phyloP scores from a whole-genome alignment of 1,284 basidiomycete species.

The Cryptococcus hybrid region DNA sequence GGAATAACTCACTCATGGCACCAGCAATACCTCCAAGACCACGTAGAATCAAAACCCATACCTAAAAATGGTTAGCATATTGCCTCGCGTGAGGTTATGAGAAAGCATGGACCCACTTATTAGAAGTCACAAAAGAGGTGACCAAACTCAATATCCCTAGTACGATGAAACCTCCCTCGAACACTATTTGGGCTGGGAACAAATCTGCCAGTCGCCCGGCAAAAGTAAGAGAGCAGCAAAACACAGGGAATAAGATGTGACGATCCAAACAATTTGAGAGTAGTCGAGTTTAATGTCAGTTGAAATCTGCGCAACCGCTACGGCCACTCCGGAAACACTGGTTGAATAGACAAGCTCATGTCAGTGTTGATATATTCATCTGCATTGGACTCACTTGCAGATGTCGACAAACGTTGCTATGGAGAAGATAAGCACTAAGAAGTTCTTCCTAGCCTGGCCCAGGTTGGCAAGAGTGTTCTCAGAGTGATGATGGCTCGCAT shows the following conservation, averaged over 20 bases:
- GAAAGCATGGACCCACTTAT: constrained; percentile 22
- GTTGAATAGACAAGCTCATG: neutral
- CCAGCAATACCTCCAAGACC: constrained; percentile 43
- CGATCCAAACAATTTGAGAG: constrained; percentile 39
- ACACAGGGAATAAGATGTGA: constrained; percentile 27
- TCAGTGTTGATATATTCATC: neutral
- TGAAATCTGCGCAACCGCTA: constrained; percentile 35
- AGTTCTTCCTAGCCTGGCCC: constrained; percentile 12
- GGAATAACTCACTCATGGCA: constrained; percentile 28
- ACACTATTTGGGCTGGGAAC: constrained; percentile 40
- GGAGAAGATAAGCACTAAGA: constrained; percentile 15
- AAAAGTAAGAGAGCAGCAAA: constrained; percentile 44
- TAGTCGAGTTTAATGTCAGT: constrained; percentile 24
- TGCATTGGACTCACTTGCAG: constrained; percentile 19
- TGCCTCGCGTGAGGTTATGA: too few species aligned
- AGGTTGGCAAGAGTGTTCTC: constrained; percentile 8
- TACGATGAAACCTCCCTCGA: constrained; percentile 35
- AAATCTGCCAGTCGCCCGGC: constrained; percentile 41
- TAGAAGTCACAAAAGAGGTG: constrained; percentile 39
- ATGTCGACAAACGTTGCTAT: constrained; percentile 32
- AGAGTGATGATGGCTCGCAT: neutral
- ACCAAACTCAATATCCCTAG: constrained; percentile 38
- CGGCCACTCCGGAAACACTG: constrained; percentile 28
- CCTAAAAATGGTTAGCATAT: neutral
- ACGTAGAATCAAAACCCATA: constrained; percentile 46